Percentiles rank a stretch among this genome's conserved stretches.
These are phyloP conservation scores for Penicillium fuscoglaucum DNA, from an alignment of 2,329 filamentous ascomycete genomes.

Conservation along the genomic window DNA sequence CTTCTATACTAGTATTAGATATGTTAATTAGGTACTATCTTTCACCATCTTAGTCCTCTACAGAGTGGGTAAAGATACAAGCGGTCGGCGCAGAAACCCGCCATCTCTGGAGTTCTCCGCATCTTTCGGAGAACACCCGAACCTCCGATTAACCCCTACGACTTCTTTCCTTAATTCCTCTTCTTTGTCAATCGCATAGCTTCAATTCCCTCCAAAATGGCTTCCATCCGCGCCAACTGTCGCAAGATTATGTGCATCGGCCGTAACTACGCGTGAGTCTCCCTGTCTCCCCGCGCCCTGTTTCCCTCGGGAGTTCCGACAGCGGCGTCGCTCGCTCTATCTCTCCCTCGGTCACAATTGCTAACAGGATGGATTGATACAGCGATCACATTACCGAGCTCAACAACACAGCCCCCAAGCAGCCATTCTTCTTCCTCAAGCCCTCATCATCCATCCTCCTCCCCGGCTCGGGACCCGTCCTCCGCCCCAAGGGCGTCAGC, in stretches of 20 bases:
- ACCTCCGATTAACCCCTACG: not conserved
- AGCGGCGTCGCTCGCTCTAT: not conserved
- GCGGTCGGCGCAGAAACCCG: slow-evolving; percentile 10
- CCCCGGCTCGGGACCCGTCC: slow-evolving; percentile 73
- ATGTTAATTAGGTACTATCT: not conserved
- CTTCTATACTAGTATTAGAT: not conserved
- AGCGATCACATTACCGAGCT: slow-evolving; percentile 94
- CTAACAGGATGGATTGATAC: slow-evolving; percentile 8
- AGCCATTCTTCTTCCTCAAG: slow-evolving; percentile 99
- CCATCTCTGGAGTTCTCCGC: slow-evolving; percentile 27
- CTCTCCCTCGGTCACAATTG: not conserved
- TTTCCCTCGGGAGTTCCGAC: not conserved
- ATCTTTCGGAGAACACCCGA: slow-evolving; percentile 24
- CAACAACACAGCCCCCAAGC: slow-evolving; percentile 81
- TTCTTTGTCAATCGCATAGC: slow-evolving; percentile 1
- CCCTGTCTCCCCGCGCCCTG: slow-evolving; percentile 30
- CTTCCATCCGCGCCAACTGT: slow-evolving; percentile 53
- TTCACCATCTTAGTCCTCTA: not conserved
- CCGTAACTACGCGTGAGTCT: slow-evolving; percentile 85
- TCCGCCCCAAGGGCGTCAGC: slow-evolving; percentile 78
- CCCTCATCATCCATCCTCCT: slow-evolving; percentile 82
- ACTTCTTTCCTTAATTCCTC: not conserved
- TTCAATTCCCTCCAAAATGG: slow-evolving; percentile 43
- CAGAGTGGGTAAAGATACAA: slow-evolving; percentile 16
- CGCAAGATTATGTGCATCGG: slow-evolving; percentile 89